Conservation (phyloP, 768 basidiomycete species). For the Boletus insuetus region DNA sequence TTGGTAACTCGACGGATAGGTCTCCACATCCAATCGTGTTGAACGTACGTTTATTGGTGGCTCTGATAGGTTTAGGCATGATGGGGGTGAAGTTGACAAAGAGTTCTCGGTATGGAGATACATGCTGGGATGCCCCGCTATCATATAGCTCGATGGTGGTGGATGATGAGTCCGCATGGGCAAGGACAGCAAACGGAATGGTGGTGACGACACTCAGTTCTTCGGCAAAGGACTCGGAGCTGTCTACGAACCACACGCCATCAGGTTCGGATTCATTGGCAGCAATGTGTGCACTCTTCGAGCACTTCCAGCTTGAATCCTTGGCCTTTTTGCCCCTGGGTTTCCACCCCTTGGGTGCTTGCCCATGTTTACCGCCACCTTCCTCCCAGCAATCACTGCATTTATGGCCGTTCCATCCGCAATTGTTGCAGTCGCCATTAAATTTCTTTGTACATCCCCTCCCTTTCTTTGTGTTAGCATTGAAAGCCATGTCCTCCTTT, state of each 20-base stretch:
- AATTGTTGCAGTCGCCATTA: neutral
- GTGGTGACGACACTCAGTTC: too few species aligned
- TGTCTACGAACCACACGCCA: neutral
- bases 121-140: too few species aligned
- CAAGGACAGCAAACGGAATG: too few species aligned
- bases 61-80: too few species aligned
- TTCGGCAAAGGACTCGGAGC: too few species aligned
- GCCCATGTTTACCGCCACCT: neutral
- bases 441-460: neutral
- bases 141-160: too few species aligned
- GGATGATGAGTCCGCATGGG: too few species aligned
- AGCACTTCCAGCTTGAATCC: neutral
- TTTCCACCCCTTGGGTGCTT: conserved; percentile 3
- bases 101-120: too few species aligned
- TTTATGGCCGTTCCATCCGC: conserved; percentile 1
- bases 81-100: too few species aligned
- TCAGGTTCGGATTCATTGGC: neutral
- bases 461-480: neutral
- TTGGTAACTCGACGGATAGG: neutral
- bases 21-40: neutral
- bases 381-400: conserved; percentile 10
- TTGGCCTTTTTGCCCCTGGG: neutral
- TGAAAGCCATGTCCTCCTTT: too few species aligned
- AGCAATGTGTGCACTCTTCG: too few species aligned
- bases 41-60: neutral